Conservation (phyloP, 352 stramenopile genomes). For the Poterioochromonas sp. region DNA sequence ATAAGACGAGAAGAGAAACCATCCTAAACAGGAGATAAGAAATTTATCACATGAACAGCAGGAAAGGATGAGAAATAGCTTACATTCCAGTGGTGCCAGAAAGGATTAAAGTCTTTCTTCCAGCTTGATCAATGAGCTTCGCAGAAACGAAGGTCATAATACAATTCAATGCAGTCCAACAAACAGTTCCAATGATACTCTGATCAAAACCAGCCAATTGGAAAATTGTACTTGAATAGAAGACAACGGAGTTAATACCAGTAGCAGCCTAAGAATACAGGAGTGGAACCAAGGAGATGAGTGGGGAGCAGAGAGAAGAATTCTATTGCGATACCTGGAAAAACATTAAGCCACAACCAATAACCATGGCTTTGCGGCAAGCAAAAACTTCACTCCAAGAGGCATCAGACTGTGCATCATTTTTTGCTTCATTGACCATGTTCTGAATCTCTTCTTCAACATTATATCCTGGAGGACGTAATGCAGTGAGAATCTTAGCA, state of each 20-base stretch:
- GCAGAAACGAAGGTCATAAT: constrained; percentile 63
- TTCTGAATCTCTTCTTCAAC: background rate
- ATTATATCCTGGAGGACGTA: background rate
- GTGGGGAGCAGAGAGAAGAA: too few relatives aligned
- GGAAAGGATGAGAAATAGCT: constrained; percentile 31
- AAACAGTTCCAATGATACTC: constrained; percentile 50
- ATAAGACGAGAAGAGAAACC: too few relatives aligned
- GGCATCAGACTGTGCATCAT: background rate
- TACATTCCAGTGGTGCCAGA: constrained; percentile 63
- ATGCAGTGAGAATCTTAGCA: background rate
- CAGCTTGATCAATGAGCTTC: constrained; percentile 57
- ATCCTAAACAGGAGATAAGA: too few relatives aligned
- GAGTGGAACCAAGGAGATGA: too few relatives aligned
- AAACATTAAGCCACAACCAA: constrained; percentile 24
- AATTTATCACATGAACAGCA: too few relatives aligned
- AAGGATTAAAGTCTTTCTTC: constrained; percentile 60
- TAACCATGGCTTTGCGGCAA: background rate
- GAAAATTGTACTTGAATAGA: constrained; percentile 80
- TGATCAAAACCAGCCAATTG: constrained; percentile 65
- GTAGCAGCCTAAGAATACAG: too few relatives aligned
- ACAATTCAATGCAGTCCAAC: constrained; percentile 53
- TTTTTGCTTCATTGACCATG: background rate
- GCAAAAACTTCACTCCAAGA: constrained; percentile 25
- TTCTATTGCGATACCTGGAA: too few relatives aligned
- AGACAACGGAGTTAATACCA: constrained; percentile 77